Percentiles rank a stretch among this genome's conserved stretches.
Evolutionary conservation across 2,329 filamentous ascomycete genomes (phyloP).

Genomic region (Zelopaecilomyces penicillatus): DNA sequence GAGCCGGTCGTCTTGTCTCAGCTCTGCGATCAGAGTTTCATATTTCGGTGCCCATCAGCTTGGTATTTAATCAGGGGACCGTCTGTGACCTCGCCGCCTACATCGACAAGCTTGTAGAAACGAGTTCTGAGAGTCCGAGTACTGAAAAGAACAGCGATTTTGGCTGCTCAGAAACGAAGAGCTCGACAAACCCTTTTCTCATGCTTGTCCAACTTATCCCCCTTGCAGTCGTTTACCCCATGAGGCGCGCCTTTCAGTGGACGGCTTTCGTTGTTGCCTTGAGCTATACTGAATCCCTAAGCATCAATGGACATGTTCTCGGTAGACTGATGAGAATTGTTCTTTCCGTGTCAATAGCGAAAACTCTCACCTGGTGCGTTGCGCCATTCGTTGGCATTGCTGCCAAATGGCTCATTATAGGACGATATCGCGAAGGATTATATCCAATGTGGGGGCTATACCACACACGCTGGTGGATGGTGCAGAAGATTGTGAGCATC

Average conservation of each 20-base stretch:
- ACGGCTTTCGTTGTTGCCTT: slow-evolving; percentile 42
- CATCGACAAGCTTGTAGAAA: slow-evolving; percentile 25
- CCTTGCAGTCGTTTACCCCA: slow-evolving; percentile 39
- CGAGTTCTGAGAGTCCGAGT: background rate
- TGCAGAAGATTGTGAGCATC: slow-evolving; percentile 43
- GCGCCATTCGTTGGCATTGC: slow-evolving; percentile 39
- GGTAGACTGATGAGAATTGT: slow-evolving; percentile 42
- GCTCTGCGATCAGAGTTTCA: slow-evolving; percentile 40
- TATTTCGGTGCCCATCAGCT: slow-evolving; percentile 40
- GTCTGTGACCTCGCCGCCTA: slow-evolving; percentile 30
- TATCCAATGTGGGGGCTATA: slow-evolving; percentile 53
- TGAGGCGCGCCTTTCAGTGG: slow-evolving; percentile 44
- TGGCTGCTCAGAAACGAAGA: slow-evolving; percentile 33
- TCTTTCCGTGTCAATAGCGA: slow-evolving; percentile 34
- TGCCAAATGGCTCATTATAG: slow-evolving; percentile 48
- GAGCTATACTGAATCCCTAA: slow-evolving; percentile 29
- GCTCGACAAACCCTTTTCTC: slow-evolving; percentile 41
- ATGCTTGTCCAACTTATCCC: slow-evolving; percentile 44
- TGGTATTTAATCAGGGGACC: slow-evolving; percentile 41
- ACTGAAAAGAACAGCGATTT: slow-evolving; percentile 13
- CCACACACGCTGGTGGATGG: slow-evolving; percentile 51
- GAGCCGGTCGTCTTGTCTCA: slow-evolving; percentile 43
- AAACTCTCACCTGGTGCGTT: slow-evolving; percentile 28
- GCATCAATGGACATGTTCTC: slow-evolving; percentile 28
- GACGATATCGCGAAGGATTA: slow-evolving; percentile 42